A percentile compares a stretch with the other conserved stretches of the same genome.
These are phyloP conservation scores for Phytopythium montanum DNA, from an alignment of 352 stramenopile genomes.

Conservation along the genomic window DNA sequence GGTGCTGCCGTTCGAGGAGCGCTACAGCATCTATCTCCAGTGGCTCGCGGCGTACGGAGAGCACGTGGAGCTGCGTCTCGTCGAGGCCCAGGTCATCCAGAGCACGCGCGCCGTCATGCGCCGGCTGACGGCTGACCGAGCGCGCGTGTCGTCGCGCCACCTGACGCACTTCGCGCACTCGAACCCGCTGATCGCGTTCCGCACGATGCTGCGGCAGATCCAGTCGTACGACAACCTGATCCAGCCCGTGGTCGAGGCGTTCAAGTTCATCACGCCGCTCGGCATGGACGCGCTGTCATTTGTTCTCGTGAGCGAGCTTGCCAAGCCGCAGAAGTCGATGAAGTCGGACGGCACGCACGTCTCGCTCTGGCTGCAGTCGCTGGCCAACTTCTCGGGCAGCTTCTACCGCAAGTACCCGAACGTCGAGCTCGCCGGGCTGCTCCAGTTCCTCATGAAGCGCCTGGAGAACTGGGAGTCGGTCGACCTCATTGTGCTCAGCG, in stretches of 20 bases:
- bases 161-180: conserved; percentile 90
- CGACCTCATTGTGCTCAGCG: conserved; percentile 84
- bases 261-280: conserved; percentile 92
- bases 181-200: conserved; percentile 94
- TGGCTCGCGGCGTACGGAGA: conserved; percentile 67
- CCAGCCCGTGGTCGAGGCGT: conserved; percentile 93
- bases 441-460: conserved; percentile 90
- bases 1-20: conserved; percentile 65
- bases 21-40: conserved; percentile 78
- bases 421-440: conserved; percentile 89
- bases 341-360: conserved; percentile 90
- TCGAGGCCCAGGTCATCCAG: conserved; percentile 68
- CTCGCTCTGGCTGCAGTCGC: conserved; percentile 91
- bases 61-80: conserved; percentile 55
- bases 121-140: conserved; percentile 73
- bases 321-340: conserved; percentile 81
- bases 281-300: conserved; percentile 94
- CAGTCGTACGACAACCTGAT: conserved; percentile 98
- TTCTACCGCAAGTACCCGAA: conserved; percentile 94
- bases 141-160: conserved; percentile 68
- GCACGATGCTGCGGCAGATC: conserved; percentile 93
- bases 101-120: conserved; percentile 75
- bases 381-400: conserved; percentile 92
- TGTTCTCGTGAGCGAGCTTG: conserved; percentile 89
- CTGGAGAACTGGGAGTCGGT: conserved; percentile 84